Evolutionary conservation across 345 rosid species (phyloP).

Genomic region (Populus alba): DNA sequence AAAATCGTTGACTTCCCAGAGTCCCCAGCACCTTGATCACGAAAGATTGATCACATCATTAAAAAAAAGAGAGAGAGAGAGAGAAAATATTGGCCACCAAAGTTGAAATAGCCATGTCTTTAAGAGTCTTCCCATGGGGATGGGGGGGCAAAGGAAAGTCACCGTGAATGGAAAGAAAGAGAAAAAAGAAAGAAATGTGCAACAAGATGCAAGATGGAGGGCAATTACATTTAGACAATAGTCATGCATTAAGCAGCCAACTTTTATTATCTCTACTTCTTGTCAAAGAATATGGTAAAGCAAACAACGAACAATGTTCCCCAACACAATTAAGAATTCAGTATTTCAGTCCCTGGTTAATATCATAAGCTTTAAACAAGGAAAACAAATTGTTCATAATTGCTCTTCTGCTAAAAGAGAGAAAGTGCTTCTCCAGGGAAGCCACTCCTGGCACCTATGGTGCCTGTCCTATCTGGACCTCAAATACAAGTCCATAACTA

Average conservation of each 20-base stretch:
- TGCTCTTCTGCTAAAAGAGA: not conserved
- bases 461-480: conserved; percentile 1
- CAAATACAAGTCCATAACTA: not conserved
- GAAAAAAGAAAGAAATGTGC: not conserved
- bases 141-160: not conserved
- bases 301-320: not conserved
- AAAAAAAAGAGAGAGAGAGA: not conserved
- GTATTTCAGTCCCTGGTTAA: not conserved
- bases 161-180: not conserved
- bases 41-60: conserved; percentile 10
- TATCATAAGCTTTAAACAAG: not conserved
- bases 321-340: not conserved
- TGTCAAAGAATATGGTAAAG: not conserved
- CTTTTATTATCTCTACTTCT: not conserved
- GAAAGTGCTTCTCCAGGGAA: not conserved
- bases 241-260: not conserved
- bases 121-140: not conserved
- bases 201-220: not conserved
- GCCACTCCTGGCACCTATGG: not conserved
- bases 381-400: not conserved
- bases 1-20: conserved; percentile 98
- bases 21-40: conserved; percentile 84
- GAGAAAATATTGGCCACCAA: not conserved
- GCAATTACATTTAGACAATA: not conserved
- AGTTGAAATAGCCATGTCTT: not conserved